Evolutionary conservation across 2,329 filamentous ascomycete species (phyloP), one percentile per base, ranked within the genome.

Genomic region (Cryphonectria radicalis): DNA sequence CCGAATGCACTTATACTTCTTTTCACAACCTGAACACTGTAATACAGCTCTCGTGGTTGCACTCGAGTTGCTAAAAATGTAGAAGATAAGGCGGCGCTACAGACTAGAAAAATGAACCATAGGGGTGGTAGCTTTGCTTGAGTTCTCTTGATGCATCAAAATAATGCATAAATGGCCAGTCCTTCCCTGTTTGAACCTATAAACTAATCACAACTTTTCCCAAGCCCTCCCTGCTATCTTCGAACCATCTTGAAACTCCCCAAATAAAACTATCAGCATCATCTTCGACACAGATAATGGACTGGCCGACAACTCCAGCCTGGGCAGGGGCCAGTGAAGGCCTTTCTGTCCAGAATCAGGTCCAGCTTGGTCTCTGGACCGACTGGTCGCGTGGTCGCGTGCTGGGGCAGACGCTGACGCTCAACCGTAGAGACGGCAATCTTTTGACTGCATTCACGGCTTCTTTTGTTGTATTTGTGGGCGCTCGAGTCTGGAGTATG

Each of bases 391-490:
- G 76, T 40, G 80, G 81, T 3, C 68, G 70, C 5, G 70, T 80
- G 6, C 55, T 74, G 2, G 80, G 81, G 1, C 57, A 76, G 4
- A 82, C 80, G 0, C 69, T 81, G 19, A 82, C 80, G 0, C 72
- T 81, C 0, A 75, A 69, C 0, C 73, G 73, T 6, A 69, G 71
- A 1, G 74, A 79, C 63, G 81, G 77, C 6, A 77, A 74, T n/a
- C 66, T 81, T 1, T 70, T 82, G 22, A 77, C 79, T 35, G 78
- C 79, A 6, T 81, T 81, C 67, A 46, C 80, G 0, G 79, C 80
- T 17, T 75, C 79, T 19, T 81, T 81, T 68, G 73, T 79, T 19
- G 74, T 74, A 0, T 50, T 78, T n/a, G 70, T 76, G 1, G 77
- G 77, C 0, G 71, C 73, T 0, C 66, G 76, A 1, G 50, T 76